phyloP scores from a whole-genome alignment of 371 early-diverging fungal genomes.

The Lichtheimia ornata region DNA sequence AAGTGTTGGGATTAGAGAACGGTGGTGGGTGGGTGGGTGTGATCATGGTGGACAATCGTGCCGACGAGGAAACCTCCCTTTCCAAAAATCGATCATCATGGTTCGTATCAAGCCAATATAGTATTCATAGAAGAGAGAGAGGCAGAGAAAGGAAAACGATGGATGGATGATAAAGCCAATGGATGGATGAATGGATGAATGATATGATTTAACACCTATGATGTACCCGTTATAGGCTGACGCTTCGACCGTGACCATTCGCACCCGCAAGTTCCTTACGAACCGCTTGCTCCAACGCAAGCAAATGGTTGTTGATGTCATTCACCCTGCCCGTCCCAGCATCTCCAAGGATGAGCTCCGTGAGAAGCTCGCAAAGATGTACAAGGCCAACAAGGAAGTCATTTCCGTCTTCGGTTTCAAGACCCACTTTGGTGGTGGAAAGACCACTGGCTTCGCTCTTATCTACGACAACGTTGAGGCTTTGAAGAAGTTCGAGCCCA shows the following conservation, averaged over 20 bases:
- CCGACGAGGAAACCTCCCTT: too few relatives aligned
- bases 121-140: too few relatives aligned
- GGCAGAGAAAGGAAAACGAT: too few relatives aligned
- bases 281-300: constrained; percentile 97
- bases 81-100: too few relatives aligned
- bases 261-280: constrained; percentile 98
- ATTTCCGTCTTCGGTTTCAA: constrained; percentile 96
- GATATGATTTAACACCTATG: too few relatives aligned
- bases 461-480: constrained; percentile 96
- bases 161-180: too few relatives aligned
- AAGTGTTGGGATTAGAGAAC: too few relatives aligned
- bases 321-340: constrained; percentile 94
- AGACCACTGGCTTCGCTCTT: constrained; percentile 96
- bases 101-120: too few relatives aligned
- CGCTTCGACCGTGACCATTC: constrained; percentile 88
- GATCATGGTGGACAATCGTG: too few relatives aligned
- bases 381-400: constrained; percentile 91
- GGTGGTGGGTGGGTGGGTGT: too few relatives aligned
- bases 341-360: constrained; percentile 92
- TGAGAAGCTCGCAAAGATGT: constrained; percentile 94
- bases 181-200: too few relatives aligned
- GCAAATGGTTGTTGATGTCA: constrained; percentile 97
- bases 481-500: constrained; percentile 98
- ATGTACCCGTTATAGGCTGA: constrained; percentile 65
- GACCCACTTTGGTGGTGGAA: constrained; percentile 97